Evolutionary conservation across 768 basidiomycete genomes (phyloP), one percentile per base, ranked within the genome.

Genomic region (Phanerochaete carnosa): DNA sequence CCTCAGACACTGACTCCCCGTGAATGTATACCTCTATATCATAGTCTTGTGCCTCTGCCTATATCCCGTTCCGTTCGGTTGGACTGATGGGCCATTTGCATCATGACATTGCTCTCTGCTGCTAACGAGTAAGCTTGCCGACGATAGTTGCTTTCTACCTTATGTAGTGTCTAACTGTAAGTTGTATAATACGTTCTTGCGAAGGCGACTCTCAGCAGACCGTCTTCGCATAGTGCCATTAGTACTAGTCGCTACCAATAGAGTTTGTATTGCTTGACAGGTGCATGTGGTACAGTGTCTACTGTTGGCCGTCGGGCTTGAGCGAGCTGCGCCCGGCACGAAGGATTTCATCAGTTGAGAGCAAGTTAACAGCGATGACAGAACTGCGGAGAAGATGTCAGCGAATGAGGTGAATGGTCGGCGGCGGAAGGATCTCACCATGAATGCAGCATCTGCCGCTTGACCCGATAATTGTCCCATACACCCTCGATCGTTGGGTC

Each of bases 401-500:
- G 71, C 64, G 71, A n/a, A n/a, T n/a, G n/a, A 35, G 72, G 9
- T 37, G 29, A 9, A 29, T 52, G 39, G 19, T 30, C 23, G 3
- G 9, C 45, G 6, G 8, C 46, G 23, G 22, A 9, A 11, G 45
- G 43, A 28, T 77, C 87, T 71, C 66, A 95, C 94, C 92, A 93
- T 69, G 94, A 96, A 71, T 98, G 95, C 49, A 99, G 77, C 94
- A 99, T 97, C 72, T 99, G 97, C 62, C 96, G 82, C 80, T 99
- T 99, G 62, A 99, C 97, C 65, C 97, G 82, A 72, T 97, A 98
- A 77, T 98, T 98, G 73, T 99, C 97, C 95, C 95, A 99, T 28
- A 99, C 88, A 37, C 97, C 97, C 70, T 95, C 91, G 5, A 93
- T 88, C 11, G 92, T 92, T 23, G 97, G 97, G 70, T 99, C 96